Base-by-base conservation (phyloP, 306 rosid species). In the Casuarina cunninghamiana region DNA sequence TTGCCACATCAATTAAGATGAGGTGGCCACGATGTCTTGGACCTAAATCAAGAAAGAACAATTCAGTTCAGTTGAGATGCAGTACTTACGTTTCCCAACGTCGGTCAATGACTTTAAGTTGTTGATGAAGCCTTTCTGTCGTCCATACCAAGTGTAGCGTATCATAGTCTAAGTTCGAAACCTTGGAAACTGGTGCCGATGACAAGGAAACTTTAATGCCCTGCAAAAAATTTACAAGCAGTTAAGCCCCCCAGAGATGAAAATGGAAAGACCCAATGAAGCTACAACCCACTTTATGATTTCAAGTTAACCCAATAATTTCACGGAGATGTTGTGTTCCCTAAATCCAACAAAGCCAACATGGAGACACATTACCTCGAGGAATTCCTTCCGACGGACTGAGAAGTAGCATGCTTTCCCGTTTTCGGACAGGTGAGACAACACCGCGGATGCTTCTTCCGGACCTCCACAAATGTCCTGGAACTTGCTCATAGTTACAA, bases 111-210 rank as follows among this genome's bases (percentile, higher is more conserved):
- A 86, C 90, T 66, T 85, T 79, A 66, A 89, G 89, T 81, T 89
- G 97, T 58, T 83, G 96, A 86, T 90, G 91, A 84, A 94, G 97
- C 85, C 79, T 94, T 88, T 92, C 98, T 44, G 83, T 79, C 6
- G 97, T 94, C 89, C 84, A 87, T 74, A 82, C 72, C 83, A 94
- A 80, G 85, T 83, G 78, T 83, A 94, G 79, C 58, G 89, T 82
- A 85, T 92, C 94, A 73, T 54, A 81, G 69, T 94, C 98, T 38
- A 90, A 82, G 84, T 82, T 86, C 44, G 90, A 89, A 84, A 86
- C 58, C 41, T 84, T 45, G 54, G 92, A 81, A 83, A 88, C 83
- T 60, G 87, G 78, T 26, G 87, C 86, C 26, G 80, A 79, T 26
- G 97, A 87, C 66, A 90, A 86, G 54, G 90, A 90, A 76, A 94